Evolutionary conservation across 2,329 filamentous ascomycete genomes (phyloP), one percentile per base, ranked within the genome.

Genomic region (Neurospora crassa): DNA sequence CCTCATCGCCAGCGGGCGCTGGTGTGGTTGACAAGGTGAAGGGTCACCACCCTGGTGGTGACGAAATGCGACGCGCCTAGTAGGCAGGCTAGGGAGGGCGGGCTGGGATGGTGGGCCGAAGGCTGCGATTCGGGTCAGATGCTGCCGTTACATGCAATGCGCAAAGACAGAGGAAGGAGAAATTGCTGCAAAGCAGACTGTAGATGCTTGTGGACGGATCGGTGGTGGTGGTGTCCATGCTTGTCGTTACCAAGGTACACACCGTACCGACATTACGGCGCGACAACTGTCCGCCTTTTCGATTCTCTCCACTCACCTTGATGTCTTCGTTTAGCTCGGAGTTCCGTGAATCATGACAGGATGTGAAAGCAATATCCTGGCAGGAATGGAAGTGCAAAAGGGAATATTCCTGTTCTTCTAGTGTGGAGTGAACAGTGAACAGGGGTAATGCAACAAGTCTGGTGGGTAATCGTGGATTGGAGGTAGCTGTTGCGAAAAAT

Each of bases 1-100:
- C 77, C 74, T 76, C 77, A 76, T 78, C 79, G 76, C 78, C 78
- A 75, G 76, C 78, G 75, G 75, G 74, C 73, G 76, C 78, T 77
- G 78, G 77, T 77, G 76, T 79, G 75, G 81, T 79, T 78, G 82
- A 86, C 85, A 87, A 87, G 81, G 78, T 83, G 85, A 75, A 75
- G 69, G 53, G 74, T 77, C 77, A 78, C 77, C 77, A 77, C 77
- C 69, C 67, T 59, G 59, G 77, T 76, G 76, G 76, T 76, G 77
- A 76, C 75, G 72, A 69, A 70, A 63, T 63, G 29, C 24, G 29
- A 63, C 53, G 53, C 53, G 53, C 53, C 53, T 37, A 29, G 53
- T 37, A 63, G 53, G 47, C 47, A 34, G 47, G 53, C 53, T 63
- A 63, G 53, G 53, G 53, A 63, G 53, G 53, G 53, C 53, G 29